Evolutionary conservation across 106 monocot species (phyloP), one percentile per base, ranked within the genome.

Genomic region (Allium sativum): DNA sequence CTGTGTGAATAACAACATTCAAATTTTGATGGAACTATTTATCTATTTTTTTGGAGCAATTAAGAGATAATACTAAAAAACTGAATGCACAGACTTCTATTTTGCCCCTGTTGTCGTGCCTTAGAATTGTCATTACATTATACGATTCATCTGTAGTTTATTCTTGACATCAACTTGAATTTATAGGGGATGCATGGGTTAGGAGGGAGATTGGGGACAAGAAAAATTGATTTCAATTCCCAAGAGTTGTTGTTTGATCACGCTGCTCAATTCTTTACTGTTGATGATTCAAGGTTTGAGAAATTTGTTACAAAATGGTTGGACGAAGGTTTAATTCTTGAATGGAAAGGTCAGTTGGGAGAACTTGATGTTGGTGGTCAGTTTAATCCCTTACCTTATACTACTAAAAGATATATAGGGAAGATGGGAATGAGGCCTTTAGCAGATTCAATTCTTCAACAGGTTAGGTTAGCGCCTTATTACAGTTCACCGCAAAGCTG

Each of bases 211-310:
- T 70, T 91, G 84, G 96, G 77, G 10, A 96, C 96, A 12, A 80
- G 96, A 74, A 65, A 51, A 0, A 44, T 91, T 48, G 72, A 61
- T 13, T 56, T n/a, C 21, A 55, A 82, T 59, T 54, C 52, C 20
- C 61, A 75, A 10, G 50, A 58, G 7, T 66, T 87, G 66, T 78
- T 91, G 1, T 96, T 96, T 82, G 96, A 96, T 77, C 96, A 96
- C 57, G 96, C 87, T 0, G 90, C 96, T 22, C 96, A 96, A 62
- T 96, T 91, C 76, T 96, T 96, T 53, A 91, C 96, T 20, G 84
- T 73, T 6, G 69, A 65, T 45, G 91, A 96, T 67, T 9, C 74
- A 52, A 80, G 82, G 63, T 96, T 91, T 65, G 82, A 82, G 55
- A 76, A 74, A 52, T 58, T 96, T 44, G 90, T 91, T 19, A 76